phyloP scores from a whole-genome alignment of 257 asterid species.

The Orobanche coerulescens region DNA sequence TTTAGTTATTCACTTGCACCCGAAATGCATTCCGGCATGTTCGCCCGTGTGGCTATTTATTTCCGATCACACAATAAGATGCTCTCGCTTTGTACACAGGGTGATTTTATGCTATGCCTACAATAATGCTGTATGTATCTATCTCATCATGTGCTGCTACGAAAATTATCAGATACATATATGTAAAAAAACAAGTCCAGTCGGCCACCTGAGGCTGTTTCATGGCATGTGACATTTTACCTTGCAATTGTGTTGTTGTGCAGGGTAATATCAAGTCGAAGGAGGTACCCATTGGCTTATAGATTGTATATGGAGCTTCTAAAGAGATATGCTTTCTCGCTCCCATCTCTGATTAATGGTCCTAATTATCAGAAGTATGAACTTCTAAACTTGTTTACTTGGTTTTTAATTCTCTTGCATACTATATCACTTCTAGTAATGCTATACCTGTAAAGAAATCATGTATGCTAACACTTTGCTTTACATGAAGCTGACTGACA shows the following conservation, averaged over 20 bases:
- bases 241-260: constrained; percentile 21
- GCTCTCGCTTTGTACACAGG: background rate
- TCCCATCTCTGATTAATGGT: constrained; percentile 63
- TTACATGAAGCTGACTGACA: constrained; percentile 3
- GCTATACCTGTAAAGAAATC: background rate
- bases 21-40: background rate
- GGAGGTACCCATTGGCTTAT: constrained; percentile 67
- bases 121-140: background rate
- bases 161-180: background rate
- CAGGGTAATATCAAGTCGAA: constrained; percentile 71
- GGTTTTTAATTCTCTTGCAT: constrained; percentile 7
- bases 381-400: constrained; percentile 4
- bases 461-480: background rate
- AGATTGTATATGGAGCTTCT: constrained; percentile 87
- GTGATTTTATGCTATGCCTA: background rate
- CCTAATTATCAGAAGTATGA: constrained; percentile 77
- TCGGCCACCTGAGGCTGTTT: background rate
- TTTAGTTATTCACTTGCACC: background rate
- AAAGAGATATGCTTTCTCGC: constrained; percentile 67
- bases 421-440: background rate
- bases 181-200: background rate
- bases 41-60: background rate
- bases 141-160: background rate
- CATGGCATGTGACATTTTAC: background rate
- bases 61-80: background rate